phyloP scores from a whole-genome alignment of 164 flowering plant species.

The Euptelea pleiosperma region DNA sequence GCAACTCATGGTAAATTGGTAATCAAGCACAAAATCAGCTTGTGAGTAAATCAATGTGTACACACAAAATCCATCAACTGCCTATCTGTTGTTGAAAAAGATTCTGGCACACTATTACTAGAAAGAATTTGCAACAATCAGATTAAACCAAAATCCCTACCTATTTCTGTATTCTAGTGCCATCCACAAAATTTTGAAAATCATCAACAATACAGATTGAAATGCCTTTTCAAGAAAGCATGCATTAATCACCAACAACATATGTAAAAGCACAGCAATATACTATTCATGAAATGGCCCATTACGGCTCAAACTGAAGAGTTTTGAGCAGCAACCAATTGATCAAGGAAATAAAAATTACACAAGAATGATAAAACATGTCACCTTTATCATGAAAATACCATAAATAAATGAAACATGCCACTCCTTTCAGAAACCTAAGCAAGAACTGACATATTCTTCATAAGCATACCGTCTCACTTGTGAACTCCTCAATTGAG shows the following conservation, averaged over 20 bases:
- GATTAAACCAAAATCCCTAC: not conserved
- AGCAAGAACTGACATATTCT: not conserved
- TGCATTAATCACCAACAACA: too few relatives aligned
- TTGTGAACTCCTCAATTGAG: slow-evolving; percentile 33
- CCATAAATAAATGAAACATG: not conserved
- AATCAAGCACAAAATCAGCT: too few relatives aligned
- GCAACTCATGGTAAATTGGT: too few relatives aligned
- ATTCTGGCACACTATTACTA: not conserved
- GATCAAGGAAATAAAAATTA: not conserved
- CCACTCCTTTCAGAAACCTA: not conserved
- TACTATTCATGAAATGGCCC: not conserved
- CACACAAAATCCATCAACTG: not conserved
- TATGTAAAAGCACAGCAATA: too few relatives aligned
- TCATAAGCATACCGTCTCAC: slow-evolving; percentile 22
- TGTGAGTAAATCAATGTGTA: too few relatives aligned
- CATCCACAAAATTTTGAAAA: not conserved
- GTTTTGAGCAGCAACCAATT: slow-evolving; percentile 2
- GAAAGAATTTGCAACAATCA: not conserved
- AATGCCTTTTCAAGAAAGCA: too few relatives aligned
- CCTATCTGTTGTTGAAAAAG: not conserved
- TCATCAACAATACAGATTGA: not conserved
- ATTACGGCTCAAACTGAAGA: not conserved
- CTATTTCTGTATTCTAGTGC: not conserved
- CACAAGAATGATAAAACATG: not conserved
- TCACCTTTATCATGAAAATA: not conserved